Evolutionary conservation across 495 filamentous ascomycete genomes (phyloP).

Genomic region (Podospora fimiseda): DNA sequence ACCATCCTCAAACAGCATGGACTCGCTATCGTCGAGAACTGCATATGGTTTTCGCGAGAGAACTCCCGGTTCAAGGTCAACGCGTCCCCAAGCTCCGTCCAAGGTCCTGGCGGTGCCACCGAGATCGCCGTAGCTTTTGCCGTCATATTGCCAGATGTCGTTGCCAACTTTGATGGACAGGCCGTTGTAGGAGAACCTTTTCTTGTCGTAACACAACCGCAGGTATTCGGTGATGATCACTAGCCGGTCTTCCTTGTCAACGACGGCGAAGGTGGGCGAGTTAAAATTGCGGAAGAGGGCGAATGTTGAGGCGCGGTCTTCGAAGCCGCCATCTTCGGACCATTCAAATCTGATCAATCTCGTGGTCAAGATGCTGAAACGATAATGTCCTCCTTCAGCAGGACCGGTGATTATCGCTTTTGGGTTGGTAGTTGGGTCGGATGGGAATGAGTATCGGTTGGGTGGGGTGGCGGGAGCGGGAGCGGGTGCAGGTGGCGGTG

Average conservation of each 20-base stretch:
- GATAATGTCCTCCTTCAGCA: slow-evolving; percentile 30
- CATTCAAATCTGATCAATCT: slow-evolving; percentile 52
- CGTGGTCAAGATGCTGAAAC: slow-evolving; percentile 50
- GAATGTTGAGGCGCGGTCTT: slow-evolving; percentile 53
- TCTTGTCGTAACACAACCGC: slow-evolving; percentile 48
- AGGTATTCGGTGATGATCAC: slow-evolving; percentile 47
- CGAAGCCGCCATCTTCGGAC: slow-evolving; percentile 49
- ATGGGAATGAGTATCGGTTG: slow-evolving; percentile 39
- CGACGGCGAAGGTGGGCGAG: slow-evolving; percentile 40
- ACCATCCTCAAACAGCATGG: slow-evolving; percentile 52
- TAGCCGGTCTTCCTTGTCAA: slow-evolving; percentile 31
- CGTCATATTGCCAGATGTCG: slow-evolving; percentile 43
- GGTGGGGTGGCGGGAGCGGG: slow-evolving; percentile 3
- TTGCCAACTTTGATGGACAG: slow-evolving; percentile 33
- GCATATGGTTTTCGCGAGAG: slow-evolving; percentile 42
- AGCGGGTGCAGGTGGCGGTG: neutral
- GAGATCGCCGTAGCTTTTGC: slow-evolving; percentile 36
- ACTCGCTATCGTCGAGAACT: slow-evolving; percentile 47
- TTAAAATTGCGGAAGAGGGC: slow-evolving; percentile 46
- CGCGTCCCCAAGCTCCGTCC: slow-evolving; percentile 46
- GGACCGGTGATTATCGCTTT: slow-evolving; percentile 40
- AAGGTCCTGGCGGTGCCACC: slow-evolving; percentile 51
- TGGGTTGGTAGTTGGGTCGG: slow-evolving; percentile 39
- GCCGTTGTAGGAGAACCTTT: slow-evolving; percentile 39
- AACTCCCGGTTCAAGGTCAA: slow-evolving; percentile 41